These are phyloP conservation scores for Heliocybe sulcata DNA, from an alignment of 1,284 basidiomycete genomes.

Conservation along the genomic window DNA sequence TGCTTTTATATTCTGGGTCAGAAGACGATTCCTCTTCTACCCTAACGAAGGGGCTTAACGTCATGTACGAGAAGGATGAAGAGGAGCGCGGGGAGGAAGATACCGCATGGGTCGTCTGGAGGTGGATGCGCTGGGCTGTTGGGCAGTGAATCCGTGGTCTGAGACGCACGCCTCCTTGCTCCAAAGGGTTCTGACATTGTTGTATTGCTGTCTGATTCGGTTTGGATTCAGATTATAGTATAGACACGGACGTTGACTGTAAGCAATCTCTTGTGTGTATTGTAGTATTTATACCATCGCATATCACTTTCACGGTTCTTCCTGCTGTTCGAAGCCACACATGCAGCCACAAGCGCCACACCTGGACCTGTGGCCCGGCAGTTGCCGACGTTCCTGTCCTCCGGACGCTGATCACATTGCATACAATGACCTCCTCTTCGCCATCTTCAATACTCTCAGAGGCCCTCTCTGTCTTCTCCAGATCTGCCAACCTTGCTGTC, in stretches of 20 bases:
- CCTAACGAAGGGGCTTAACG: background rate
- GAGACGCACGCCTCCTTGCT: too few species aligned
- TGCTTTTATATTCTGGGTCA: background rate
- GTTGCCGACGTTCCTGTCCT: background rate
- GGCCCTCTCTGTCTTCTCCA: conserved; percentile 8
- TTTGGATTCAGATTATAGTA: too few species aligned
- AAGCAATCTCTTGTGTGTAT: too few species aligned
- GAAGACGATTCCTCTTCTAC: background rate
- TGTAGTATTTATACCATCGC: too few species aligned
- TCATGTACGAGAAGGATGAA: background rate
- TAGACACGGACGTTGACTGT: too few species aligned
- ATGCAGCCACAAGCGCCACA: too few species aligned
- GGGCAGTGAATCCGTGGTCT: background rate
- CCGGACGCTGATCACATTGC: too few species aligned
- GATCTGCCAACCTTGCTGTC: conserved; percentile 11
- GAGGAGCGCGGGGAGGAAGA: background rate
- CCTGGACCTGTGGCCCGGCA: background rate
- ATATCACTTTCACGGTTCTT: too few species aligned
- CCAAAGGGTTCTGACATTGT: too few species aligned
- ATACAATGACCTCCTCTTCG: background rate
- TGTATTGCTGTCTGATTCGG: too few species aligned
- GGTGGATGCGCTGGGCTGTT: background rate
- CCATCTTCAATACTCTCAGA: conserved; percentile 1
- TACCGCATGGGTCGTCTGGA: background rate
- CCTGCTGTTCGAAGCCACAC: too few species aligned